Conservation (phyloP, 75 land plant species). For the Pinus tabuliformis region DNA sequence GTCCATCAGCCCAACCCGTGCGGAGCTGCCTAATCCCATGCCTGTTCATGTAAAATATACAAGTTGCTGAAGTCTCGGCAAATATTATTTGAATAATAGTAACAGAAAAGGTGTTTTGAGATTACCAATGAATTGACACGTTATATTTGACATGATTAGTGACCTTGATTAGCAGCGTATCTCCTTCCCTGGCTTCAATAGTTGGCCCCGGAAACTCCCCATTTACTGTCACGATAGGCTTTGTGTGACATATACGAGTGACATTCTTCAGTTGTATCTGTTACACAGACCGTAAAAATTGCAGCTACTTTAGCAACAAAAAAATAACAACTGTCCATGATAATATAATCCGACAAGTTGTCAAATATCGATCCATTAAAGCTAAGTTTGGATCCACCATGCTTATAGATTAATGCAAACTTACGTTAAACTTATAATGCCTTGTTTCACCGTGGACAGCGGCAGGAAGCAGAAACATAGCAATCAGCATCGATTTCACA, state of each 20-base stretch:
- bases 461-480: not conserved
- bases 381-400: not conserved
- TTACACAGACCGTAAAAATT: not conserved
- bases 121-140: conserved; percentile 30
- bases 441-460: not conserved
- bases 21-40: conserved; percentile 35
- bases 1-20: conserved; percentile 37
- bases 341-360: not conserved
- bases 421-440: not conserved
- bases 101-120: not conserved
- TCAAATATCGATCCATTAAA: not conserved
- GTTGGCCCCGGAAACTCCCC: conserved; percentile 31
- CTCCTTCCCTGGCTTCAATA: conserved; percentile 24
- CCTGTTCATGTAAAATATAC: conserved; percentile 16
- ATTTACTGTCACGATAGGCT: conserved; percentile 23
- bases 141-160: conserved; percentile 26
- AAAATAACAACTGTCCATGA: not conserved
- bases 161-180: conserved; percentile 19
- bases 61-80: not conserved
- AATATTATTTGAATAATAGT: not conserved
- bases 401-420: not conserved
- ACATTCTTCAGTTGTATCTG: conserved; percentile 18
- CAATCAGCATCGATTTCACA: too few species aligned
- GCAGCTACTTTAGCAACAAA: not conserved
- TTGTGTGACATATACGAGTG: conserved; percentile 15